Percentiles rank a stretch among this genome's conserved stretches.
phyloP scores from a whole-genome alignment of 1,284 basidiomycete genomes.

The Ceraceosorus guamensis region DNA sequence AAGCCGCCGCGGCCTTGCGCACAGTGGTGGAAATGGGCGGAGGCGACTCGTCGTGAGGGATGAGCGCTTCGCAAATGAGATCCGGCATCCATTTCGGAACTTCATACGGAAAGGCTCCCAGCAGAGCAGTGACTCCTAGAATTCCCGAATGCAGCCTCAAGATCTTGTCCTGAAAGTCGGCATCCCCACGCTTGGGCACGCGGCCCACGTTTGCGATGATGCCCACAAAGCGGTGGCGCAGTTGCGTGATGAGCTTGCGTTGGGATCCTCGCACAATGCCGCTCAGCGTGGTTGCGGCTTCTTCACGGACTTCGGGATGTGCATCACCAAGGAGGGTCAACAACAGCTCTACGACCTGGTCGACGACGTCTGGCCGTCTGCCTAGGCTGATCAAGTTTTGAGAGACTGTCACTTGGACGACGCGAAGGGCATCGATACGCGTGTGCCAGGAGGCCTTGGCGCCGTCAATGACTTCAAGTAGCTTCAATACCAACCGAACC shows the following conservation, averaged over 20 bases:
- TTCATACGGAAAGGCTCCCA: conserved; percentile 75
- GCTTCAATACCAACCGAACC: conserved; percentile 20
- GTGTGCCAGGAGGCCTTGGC: conserved; percentile 41
- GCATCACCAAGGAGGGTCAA: conserved; percentile 34
- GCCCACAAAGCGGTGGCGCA: conserved; percentile 50
- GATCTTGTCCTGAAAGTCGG: conserved; percentile 66
- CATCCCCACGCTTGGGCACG: conserved; percentile 52
- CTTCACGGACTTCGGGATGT: conserved; percentile 45
- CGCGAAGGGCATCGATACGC: conserved; percentile 37
- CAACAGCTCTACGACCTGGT: conserved; percentile 33
- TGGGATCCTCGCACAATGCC: conserved; percentile 89
- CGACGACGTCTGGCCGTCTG: too few relatives aligned
- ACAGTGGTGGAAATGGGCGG: conserved; percentile 86
- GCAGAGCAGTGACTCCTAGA: conserved; percentile 71
- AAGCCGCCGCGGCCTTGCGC: conserved; percentile 76
- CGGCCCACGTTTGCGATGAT: conserved; percentile 51
- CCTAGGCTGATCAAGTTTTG: conserved; percentile 45
- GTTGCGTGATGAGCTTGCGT: conserved; percentile 71
- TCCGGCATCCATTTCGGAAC: conserved; percentile 76
- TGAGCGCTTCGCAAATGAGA: conserved; percentile 24
- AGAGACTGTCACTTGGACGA: conserved; percentile 46
- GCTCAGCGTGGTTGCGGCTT: conserved; percentile 59
- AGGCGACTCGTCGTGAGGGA: conserved; percentile 75
- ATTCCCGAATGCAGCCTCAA: conserved; percentile 79
- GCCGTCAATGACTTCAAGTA: conserved; percentile 28